Conservation (phyloP, 2,329 filamentous ascomycete species). For the Scolecobasidium constrictum region DNA sequence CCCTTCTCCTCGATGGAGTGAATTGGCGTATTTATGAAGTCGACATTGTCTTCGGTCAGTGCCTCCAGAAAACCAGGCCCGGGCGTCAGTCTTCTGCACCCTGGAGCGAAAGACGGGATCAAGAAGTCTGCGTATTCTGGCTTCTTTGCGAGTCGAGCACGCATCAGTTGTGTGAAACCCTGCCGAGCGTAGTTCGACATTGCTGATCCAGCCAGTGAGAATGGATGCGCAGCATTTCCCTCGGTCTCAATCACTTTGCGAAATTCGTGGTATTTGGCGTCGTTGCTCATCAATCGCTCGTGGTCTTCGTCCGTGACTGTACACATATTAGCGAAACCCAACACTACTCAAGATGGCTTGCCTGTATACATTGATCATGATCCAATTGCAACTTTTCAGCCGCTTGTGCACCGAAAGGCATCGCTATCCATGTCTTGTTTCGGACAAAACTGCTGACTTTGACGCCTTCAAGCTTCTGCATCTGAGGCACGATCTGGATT, state of each 20-base stretch:
- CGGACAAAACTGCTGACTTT: slow-evolving; percentile 54
- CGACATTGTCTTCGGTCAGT: slow-evolving; percentile 28
- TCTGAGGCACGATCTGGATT: slow-evolving; percentile 41
- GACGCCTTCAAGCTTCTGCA: slow-evolving; percentile 31
- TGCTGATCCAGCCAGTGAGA: slow-evolving; percentile 36
- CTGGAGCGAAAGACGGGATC: slow-evolving; percentile 31
- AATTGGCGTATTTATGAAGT: slow-evolving; percentile 24
- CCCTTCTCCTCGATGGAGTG: slow-evolving; percentile 24
- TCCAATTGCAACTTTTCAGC: slow-evolving; percentile 48
- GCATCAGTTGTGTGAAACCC: slow-evolving; percentile 28
- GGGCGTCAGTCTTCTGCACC: slow-evolving; percentile 38
- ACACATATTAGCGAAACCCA: neutral
- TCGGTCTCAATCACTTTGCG: slow-evolving; percentile 25
- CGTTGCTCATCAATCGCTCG: slow-evolving; percentile 19
- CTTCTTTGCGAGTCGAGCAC: slow-evolving; percentile 22
- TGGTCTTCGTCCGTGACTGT: slow-evolving; percentile 23
- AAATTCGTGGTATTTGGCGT: slow-evolving; percentile 45
- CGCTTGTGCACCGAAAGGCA: slow-evolving; percentile 41
- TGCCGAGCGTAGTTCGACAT: slow-evolving; percentile 16
- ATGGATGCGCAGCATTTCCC: slow-evolving; percentile 41
- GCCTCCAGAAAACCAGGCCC: slow-evolving; percentile 42
- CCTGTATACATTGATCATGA: slow-evolving; percentile 39
- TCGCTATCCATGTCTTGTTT: slow-evolving; percentile 57
- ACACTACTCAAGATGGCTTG: slow-evolving; percentile 19
- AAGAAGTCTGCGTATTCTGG: slow-evolving; percentile 23